Percentiles rank a stretch among this genome's conserved stretches.
phyloP scores from a whole-genome alignment of 73 alveolate genomes.

The Stentor coeruleus region DNA sequence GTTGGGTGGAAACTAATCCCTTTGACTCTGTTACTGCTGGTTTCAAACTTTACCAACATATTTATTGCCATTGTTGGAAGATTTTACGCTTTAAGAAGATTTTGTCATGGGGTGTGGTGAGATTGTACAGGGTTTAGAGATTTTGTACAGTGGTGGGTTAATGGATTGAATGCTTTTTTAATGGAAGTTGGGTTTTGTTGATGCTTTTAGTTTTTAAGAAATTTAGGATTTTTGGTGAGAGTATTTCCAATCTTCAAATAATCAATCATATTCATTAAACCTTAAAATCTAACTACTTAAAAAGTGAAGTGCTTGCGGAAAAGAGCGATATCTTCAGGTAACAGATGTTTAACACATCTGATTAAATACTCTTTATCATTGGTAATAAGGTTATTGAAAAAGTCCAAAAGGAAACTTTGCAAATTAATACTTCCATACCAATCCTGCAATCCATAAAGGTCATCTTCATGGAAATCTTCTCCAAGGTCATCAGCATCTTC shows the following conservation, averaged over 20 bases:
- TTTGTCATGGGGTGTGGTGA: too few relatives aligned
- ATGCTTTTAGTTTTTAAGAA: too few relatives aligned
- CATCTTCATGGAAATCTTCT: slow-evolving; percentile 91
- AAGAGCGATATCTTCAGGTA: slow-evolving; percentile 79
- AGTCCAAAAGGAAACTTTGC: slow-evolving; percentile 61
- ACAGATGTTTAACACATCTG: slow-evolving; percentile 75
- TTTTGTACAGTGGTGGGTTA: too few relatives aligned
- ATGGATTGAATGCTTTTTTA: too few relatives aligned
- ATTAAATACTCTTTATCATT: slow-evolving; percentile 71
- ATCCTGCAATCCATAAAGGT: slow-evolving; percentile 70
- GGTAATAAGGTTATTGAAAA: slow-evolving; percentile 58
- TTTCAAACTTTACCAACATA: slow-evolving; percentile 94
- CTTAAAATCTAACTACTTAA: slow-evolving; percentile 10
- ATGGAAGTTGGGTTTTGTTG: too few relatives aligned
- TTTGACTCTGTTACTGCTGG: slow-evolving; percentile 94
- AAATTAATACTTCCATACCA: slow-evolving; percentile 58
- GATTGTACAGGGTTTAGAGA: too few relatives aligned
- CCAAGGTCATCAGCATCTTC: slow-evolving; percentile 95
- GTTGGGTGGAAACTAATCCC: slow-evolving; percentile 98
- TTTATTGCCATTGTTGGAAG: slow-evolving; percentile 38
- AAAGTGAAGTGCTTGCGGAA: slow-evolving; percentile 54
- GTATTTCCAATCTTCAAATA: too few relatives aligned
- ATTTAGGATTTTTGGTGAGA: too few relatives aligned
- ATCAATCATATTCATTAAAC: too few relatives aligned
- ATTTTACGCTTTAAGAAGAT: too few relatives aligned